Evolutionary conservation across 345 rosid genomes (phyloP), one percentile per base, ranked within the genome.

Genomic region (Rhizophora apiculata): DNA sequence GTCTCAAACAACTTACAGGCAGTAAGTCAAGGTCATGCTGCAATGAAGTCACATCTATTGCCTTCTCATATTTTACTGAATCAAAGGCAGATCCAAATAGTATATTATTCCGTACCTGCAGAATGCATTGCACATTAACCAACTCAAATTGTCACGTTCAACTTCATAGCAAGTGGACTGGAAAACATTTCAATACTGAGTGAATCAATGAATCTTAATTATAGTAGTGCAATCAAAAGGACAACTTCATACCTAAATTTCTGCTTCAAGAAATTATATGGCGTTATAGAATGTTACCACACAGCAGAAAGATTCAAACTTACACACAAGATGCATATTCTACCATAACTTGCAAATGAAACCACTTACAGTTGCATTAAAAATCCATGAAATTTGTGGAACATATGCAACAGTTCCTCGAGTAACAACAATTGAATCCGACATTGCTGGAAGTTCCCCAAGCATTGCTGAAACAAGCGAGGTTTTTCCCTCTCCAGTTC

Each of bases 381-480:
- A 95, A 79, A 95, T 95, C 99, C 99, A 95, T 20, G 98, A 95
- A 79, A 95, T 84, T 85, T 95, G 99, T 76, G 99, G 94, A 78
- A 95, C 98, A 90, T 95, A 95, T 79, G 98, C 96, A 60, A 90
- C 88, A 8, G 78, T 72, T 81, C 99, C 99, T 87, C 97, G 86
- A 64, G 86, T 76, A 61, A 81, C 79, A 69, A 81, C 97, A 71
- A 74, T 84, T 20, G 94, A 76, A 73, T 88, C 88, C 53, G 91
- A 83, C 55, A 78, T 61, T 31, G 96, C 77, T 71, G 99, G 96
- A 86, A 92, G 92, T 83, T 95, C 99, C 76, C 99, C 98, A 43
- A 95, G 97, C 97, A 95, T 92, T 68, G 99, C 98, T 21, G 98
- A 95, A 76, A 90, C 72, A 74, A 95, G 83, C 5, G 99, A 92